A percentile compares a stretch with the other conserved stretches of the same genome.
These are phyloP conservation scores for Carallia pectinifolia DNA, from an alignment of 345 rosid species.

Conservation along the genomic window DNA sequence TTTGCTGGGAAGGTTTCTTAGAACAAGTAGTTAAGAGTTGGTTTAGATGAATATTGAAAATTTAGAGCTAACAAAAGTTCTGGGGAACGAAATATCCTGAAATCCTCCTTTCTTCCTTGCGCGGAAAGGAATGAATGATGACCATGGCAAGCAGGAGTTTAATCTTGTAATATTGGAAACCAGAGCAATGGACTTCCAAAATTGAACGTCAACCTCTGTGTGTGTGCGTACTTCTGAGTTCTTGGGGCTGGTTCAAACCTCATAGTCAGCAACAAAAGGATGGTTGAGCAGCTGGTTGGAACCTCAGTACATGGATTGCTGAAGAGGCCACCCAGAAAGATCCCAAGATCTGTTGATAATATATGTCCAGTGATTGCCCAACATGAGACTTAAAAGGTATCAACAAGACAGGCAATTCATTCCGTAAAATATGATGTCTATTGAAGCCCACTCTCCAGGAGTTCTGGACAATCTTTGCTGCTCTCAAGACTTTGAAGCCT, in stretches of 20 bases:
- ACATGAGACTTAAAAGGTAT: neutral
- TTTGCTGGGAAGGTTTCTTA: neutral
- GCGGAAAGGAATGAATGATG: too few species aligned
- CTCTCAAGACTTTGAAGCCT: constrained; percentile 39
- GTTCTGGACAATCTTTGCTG: constrained; percentile 9
- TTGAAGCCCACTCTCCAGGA: neutral
- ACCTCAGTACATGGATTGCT: neutral
- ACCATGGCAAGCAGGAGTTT: too few species aligned
- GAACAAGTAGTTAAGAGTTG: too few species aligned
- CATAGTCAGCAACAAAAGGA: neutral
- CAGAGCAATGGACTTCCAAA: neutral
- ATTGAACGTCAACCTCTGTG: neutral
- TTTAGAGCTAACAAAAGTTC: too few species aligned
- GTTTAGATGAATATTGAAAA: too few species aligned
- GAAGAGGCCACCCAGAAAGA: neutral
- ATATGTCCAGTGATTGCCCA: neutral
- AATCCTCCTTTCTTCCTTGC: too few species aligned
- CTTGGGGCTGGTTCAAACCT: too few species aligned
- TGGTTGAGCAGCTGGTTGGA: neutral
- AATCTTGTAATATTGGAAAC: neutral
- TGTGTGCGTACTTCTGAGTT: too few species aligned
- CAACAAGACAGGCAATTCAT: neutral
- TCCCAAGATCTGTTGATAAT: neutral
- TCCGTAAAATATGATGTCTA: neutral
- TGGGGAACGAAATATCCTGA: too few species aligned